These are phyloP conservation scores for Calendula officinalis DNA, from an alignment of 129 eudicot species.

Conservation along the genomic window DNA sequence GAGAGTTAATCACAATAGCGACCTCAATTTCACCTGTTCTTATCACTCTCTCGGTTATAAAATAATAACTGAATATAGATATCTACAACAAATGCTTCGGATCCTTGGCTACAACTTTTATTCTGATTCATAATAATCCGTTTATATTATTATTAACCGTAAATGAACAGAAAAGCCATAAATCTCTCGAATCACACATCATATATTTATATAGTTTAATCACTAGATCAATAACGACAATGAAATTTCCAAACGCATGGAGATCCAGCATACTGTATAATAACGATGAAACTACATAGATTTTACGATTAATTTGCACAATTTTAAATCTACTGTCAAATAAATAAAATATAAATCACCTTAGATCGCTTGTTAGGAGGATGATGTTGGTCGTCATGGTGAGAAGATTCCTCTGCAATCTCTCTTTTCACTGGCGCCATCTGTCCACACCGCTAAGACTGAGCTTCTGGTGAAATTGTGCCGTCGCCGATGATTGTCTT, in stretches of 20 bases:
- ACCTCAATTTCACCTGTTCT: background rate
- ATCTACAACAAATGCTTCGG: background rate
- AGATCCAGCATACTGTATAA: slow-evolving; percentile 5
- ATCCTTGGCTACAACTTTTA: background rate
- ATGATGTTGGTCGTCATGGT: slow-evolving; percentile 41
- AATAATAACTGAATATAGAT: background rate
- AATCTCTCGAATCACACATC: slow-evolving; percentile 7
- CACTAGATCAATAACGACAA: slow-evolving; percentile 3
- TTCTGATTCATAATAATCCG: background rate
- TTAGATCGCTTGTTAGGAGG: slow-evolving; percentile 67
- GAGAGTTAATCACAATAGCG: too few relatives aligned
- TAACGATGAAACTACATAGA: background rate
- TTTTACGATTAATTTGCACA: slow-evolving; percentile 1
- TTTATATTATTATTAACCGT: background rate
- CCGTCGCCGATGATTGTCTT: background rate
- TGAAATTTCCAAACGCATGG: slow-evolving; percentile 5
- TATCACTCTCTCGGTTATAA: background rate
- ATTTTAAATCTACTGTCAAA: background rate
- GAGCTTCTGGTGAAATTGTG: slow-evolving; percentile 24
- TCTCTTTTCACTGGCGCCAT: slow-evolving; percentile 62
- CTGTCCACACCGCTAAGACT: slow-evolving; percentile 23
- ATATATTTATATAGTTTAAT: background rate
- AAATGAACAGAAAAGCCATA: background rate
- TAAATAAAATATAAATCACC: slow-evolving; percentile 27
- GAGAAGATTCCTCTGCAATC: slow-evolving; percentile 28